A percentile compares a stretch with the other conserved stretches of the same genome.
These are phyloP conservation scores for Eucalyptus polybractea DNA, from an alignment of 345 rosid species.

Conservation along the genomic window DNA sequence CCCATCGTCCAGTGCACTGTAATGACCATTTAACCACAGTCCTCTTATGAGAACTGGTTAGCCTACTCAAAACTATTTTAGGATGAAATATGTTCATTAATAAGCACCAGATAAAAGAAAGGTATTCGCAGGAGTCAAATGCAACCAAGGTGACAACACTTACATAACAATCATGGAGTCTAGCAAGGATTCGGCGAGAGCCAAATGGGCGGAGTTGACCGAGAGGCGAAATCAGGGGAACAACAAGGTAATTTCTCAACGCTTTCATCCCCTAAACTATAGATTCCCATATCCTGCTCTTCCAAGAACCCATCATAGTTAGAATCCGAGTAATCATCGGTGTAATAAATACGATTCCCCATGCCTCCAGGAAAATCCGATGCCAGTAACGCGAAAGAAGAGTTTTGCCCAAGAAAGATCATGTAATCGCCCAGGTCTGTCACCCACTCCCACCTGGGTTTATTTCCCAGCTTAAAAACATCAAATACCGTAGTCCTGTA, in stretches of 20 bases:
- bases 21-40: background rate
- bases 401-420: conserved; percentile 39
- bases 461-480: conserved; percentile 18
- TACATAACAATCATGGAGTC: background rate
- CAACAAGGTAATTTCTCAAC: conserved; percentile 37
- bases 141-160: background rate
- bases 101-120: background rate
- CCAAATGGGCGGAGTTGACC: conserved; percentile 34
- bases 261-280: conserved; percentile 18
- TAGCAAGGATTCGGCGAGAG: conserved; percentile 39
- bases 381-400: conserved; percentile 27
- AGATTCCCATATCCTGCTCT: conserved; percentile 45
- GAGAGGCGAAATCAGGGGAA: background rate
- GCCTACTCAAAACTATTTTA: background rate
- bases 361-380: conserved; percentile 30
- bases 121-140: background rate
- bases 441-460: conserved; percentile 21
- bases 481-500: conserved; percentile 28
- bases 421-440: conserved; percentile 15
- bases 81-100: background rate
- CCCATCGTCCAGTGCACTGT: background rate
- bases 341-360: conserved; percentile 34
- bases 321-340: conserved; percentile 34
- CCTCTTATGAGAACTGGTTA: background rate
- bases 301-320: conserved; percentile 15